Base-by-base conservation (phyloP, 1,139 yeast genomes). In the Diutina sp. region DNA sequence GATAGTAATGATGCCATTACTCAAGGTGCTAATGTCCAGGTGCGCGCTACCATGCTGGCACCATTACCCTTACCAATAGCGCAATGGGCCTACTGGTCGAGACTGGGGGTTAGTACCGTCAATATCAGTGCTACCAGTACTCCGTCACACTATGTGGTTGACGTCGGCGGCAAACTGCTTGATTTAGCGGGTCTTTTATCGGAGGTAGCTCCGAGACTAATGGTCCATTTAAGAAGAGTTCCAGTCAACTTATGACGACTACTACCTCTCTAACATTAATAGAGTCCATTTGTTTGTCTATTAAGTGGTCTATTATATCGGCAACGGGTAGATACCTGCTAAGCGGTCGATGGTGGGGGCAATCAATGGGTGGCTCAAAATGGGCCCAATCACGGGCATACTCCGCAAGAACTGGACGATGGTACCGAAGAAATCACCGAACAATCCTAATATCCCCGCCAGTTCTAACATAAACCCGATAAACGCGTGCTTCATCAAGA, bases 381-480 rank as follows among this genome's bases (percentile, higher is more conserved):
- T 61, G 51, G 95, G 95, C 0, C 99, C 99, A 60, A 93, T 84
- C 58, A 88, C 69, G 2, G 99, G 99, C 65, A 93, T 72, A 2
- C 95, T 86, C 66, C 97, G 79, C 64, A 93, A 77, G 66, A 93
- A 91, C 63, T 89, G 88, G n/a, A 93, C 81, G 58, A 93, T 85
- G 28, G 96, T 89, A 14, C 96, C 93, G 65, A 90, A 86, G 68
- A 90, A 89, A 69, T 90, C 96, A 45, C 96, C 98, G 71, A 93
- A 93, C 56, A 93, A 75, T 6, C 91, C 91, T 61, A 91, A 72
- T 47, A 93, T 90, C 21, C 99, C 99, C 61, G 91, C 74, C 57
- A 87, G 81, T 69, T 93, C 99, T 58, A 93, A 73, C 9, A 85
- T 69, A 65, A 93, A 91, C 25, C 99, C 99, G 51, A 86, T 66